Evolutionary conservation across 1,284 basidiomycete species (phyloP), one percentile per base, ranked within the genome.

Genomic region (Malassezia japonica): DNA sequence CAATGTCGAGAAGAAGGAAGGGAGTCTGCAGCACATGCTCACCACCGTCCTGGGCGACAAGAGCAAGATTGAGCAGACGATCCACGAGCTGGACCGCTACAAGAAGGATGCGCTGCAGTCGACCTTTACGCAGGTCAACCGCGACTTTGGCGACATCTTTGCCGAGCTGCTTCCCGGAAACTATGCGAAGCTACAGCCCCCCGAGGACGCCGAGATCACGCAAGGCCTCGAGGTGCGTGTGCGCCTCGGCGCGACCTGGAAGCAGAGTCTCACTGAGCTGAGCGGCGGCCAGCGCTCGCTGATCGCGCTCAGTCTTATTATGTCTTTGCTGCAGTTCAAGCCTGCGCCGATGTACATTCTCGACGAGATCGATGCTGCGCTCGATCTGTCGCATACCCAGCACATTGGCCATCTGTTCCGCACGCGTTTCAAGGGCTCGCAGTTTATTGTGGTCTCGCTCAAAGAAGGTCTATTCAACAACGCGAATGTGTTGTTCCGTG

Each of bases 331-430:
- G 29, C 91, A 96, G 75, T 96, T 96, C 81, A 95, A 96, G 73
- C 90, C 92, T 2, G 91, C 92, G n/a, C 94, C 90, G 0, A 92
- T 98, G 88, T 96, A 98, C 75, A 96, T 98, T 69, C 80, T 98
- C 20, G 94, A 98, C 76, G 94, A 98, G 76, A 94, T 98, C 64
- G 90, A 96, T 75, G 89, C 91, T 0, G 91, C 91, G 5, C 81
- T 95, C 37, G 92, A 98, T 76, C 77, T 96, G 20, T 90, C 87
- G 40, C 91, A 96, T 69, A 96, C 92, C 7, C 60, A 94, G 68
- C 88, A 96, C 74, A 95, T 98, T 57, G 92, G 92, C 21, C 88
- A 91, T 64, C 81, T 96, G 15, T 95, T 96, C 81, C 81, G 86
- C 41, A 92, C 84, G 39, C 82, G 94, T n/a, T 99, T 99, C 80